A percentile compares a stretch with the other conserved stretches of the same genome.
Evolutionary conservation across 495 filamentous ascomycete genomes (phyloP).

Genomic region (Trichoderma virens): DNA sequence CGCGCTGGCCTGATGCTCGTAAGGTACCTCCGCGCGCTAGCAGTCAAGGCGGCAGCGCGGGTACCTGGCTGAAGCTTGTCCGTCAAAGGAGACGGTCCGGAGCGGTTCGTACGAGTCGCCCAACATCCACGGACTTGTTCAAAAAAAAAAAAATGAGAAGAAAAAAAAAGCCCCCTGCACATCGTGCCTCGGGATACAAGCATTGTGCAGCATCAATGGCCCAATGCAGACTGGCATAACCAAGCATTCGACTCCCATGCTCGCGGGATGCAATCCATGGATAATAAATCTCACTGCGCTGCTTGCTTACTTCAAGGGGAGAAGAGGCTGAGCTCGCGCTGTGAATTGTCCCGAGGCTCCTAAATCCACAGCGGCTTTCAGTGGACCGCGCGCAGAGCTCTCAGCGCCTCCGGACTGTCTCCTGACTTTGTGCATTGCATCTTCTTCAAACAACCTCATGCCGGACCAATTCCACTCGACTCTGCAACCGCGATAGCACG

Average conservation of each 20-base stretch:
- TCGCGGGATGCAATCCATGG: too few relatives aligned
- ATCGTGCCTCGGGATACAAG: too few relatives aligned
- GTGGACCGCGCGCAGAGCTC: background rate
- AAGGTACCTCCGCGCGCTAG: background rate
- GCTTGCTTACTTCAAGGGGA: too few relatives aligned
- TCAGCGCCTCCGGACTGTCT: background rate
- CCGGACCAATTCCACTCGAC: background rate
- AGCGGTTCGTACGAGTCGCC: background rate
- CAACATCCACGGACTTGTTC: background rate
- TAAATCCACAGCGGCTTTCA: background rate
- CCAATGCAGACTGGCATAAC: too few relatives aligned
- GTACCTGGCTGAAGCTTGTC: too few relatives aligned
- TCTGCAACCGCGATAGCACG: background rate
- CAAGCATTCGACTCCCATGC: too few relatives aligned
- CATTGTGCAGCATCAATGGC: too few relatives aligned
- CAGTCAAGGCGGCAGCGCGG: background rate
- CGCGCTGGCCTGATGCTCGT: background rate
- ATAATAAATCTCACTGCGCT: too few relatives aligned
- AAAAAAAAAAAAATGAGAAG: too few relatives aligned
- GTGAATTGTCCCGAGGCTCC: too few relatives aligned
- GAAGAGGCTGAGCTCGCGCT: too few relatives aligned
- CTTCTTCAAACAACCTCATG: background rate
- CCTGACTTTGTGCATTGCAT: background rate
- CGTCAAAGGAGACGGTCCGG: background rate
- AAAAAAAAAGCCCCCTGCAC: too few relatives aligned